Conservation (phyloP, 1,139 yeast genomes). For the Scheffersomyces illinoinensis region DNA sequence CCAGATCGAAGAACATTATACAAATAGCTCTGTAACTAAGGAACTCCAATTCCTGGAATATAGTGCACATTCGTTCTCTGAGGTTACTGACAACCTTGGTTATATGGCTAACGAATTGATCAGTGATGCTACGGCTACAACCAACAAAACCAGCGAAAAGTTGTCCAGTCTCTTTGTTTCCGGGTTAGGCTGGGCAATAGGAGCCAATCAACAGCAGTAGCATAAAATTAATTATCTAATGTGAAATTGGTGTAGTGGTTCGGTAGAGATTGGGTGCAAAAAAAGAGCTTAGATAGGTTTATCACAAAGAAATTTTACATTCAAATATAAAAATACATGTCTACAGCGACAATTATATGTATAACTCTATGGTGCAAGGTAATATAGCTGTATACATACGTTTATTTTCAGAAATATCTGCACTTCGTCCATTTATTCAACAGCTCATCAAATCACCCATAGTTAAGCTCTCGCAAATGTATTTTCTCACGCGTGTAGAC, state of each 20-base stretch:
- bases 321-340: too few relatives aligned
- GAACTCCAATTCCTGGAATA: slow-evolving; percentile 1
- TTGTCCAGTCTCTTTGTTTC: slow-evolving; percentile 53
- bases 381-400: too few relatives aligned
- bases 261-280: neutral
- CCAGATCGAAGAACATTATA: slow-evolving; percentile 22
- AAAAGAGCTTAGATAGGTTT: neutral
- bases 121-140: slow-evolving; percentile 35
- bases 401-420: neutral
- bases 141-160: slow-evolving; percentile 48
- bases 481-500: neutral
- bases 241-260: neutral
- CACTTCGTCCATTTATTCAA: neutral
- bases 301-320: too few relatives aligned
- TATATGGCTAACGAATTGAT: slow-evolving; percentile 29
- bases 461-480: neutral
- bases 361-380: too few relatives aligned
- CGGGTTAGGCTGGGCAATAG: slow-evolving; percentile 70
- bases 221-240: too few relatives aligned
- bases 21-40: slow-evolving; percentile 2
- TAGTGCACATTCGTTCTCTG: neutral
- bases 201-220: slow-evolving; percentile 37
- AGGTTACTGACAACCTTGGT: slow-evolving; percentile 13
- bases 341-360: neutral
- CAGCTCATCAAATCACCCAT: neutral